A percentile compares a stretch with the other conserved stretches of the same genome.
phyloP scores from a whole-genome alignment of 2,329 filamentous ascomycete species.

The Phoma sp. region DNA sequence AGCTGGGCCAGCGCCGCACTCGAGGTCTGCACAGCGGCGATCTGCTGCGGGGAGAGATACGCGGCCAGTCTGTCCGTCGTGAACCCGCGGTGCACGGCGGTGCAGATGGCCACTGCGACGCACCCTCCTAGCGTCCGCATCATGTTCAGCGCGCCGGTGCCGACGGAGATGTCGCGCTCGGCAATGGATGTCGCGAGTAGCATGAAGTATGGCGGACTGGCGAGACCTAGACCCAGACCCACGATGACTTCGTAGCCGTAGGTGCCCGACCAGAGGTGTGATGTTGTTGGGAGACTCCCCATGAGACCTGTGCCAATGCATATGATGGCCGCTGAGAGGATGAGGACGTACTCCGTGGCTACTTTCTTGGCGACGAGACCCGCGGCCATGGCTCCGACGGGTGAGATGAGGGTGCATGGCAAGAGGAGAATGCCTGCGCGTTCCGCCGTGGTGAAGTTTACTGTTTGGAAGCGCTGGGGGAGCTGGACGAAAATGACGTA shows the following conservation, averaged over 20 bases:
- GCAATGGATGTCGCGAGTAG: conserved; percentile 30
- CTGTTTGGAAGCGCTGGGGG: conserved; percentile 43
- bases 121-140: conserved; percentile 40
- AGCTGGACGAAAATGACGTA: conserved; percentile 39
- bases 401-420: conserved; percentile 34
- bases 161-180: conserved; percentile 36
- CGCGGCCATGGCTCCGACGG: conserved; percentile 36
- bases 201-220: conserved; percentile 38
- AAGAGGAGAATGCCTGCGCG: conserved; percentile 40
- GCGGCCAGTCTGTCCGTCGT: conserved; percentile 22
- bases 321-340: conserved; percentile 27
- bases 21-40: conserved; percentile 27
- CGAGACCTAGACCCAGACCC: conserved; percentile 35
- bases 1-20: conserved; percentile 24
- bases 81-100: conserved; percentile 35
- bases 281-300: conserved; percentile 32
- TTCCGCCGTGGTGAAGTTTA: conserved; percentile 40
- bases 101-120: conserved; percentile 41
- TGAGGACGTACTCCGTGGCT: conserved; percentile 30
- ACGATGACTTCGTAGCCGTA: conserved; percentile 41
- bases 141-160: conserved; percentile 42
- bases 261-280: conserved; percentile 24
- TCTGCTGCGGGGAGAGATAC: conserved; percentile 32
- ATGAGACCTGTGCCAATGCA: conserved; percentile 36
- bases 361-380: conserved; percentile 29